Conservation (phyloP, 305 asterid genomes). For the Fraxinus xanthoxyloides region DNA sequence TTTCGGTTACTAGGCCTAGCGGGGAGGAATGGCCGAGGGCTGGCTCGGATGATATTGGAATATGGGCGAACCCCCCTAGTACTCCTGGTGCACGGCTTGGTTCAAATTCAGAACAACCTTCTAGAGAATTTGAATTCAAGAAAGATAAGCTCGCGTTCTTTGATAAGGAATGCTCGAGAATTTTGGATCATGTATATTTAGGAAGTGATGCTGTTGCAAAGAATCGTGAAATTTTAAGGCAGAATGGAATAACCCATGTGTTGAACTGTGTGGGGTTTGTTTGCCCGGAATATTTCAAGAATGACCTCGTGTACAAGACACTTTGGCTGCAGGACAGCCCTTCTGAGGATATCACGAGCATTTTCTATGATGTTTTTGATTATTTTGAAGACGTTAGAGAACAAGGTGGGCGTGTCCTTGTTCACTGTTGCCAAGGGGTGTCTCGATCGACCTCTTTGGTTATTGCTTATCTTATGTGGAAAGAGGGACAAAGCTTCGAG, state of each 20-base stretch:
- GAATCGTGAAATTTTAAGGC: constrained; percentile 62
- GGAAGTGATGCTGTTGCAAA: constrained; percentile 86
- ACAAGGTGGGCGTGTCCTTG: constrained; percentile 45
- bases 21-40: constrained; percentile 88
- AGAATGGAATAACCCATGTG: constrained; percentile 80
- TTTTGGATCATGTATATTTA: constrained; percentile 70
- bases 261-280: constrained; percentile 85
- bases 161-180: constrained; percentile 83
- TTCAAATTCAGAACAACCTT: constrained; percentile 25
- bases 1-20: constrained; percentile 57
- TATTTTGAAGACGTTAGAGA: constrained; percentile 56
- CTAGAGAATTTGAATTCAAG: background rate
- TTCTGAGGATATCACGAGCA: constrained; percentile 55
- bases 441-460: constrained; percentile 92
- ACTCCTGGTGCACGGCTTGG: constrained; percentile 70
- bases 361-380: constrained; percentile 55
- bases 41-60: constrained; percentile 89
- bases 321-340: constrained; percentile 60
- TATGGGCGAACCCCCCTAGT: constrained; percentile 67
- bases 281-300: constrained; percentile 79
- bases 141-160: constrained; percentile 55
- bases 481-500: constrained; percentile 66
- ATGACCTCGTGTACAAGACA: constrained; percentile 44
- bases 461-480: constrained; percentile 98
- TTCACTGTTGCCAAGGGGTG: constrained; percentile 90